Evolutionary conservation across 192 early-diverging fungal species (phyloP).

Genomic region (Polychytrium aggregatum): DNA sequence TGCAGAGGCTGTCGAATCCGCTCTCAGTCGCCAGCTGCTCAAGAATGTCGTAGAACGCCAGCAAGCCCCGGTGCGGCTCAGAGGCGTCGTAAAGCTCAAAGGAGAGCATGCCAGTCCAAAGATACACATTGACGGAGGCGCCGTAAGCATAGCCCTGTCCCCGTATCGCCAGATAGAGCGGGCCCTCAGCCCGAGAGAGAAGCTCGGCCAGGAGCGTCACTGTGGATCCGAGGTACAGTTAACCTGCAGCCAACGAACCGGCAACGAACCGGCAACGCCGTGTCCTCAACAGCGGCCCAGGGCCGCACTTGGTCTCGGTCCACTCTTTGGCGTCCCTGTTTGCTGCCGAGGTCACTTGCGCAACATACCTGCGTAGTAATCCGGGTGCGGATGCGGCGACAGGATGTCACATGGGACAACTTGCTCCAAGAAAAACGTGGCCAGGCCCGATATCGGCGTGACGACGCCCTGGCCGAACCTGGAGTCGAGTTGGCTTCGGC

Average conservation of each 20-base stretch:
- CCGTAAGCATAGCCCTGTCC: conserved; percentile 67
- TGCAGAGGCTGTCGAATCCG: conserved; percentile 30
- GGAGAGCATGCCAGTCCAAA: conserved; percentile 45
- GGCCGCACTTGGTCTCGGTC: too few relatives aligned
- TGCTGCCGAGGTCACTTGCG: too few relatives aligned
- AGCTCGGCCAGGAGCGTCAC: conserved; percentile 56
- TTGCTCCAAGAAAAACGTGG: conserved; percentile 30
- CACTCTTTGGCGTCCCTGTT: too few relatives aligned
- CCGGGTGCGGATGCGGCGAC: conserved; percentile 20
- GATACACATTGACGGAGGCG: conserved; percentile 35
- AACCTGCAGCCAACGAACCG: too few relatives aligned
- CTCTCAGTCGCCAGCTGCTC: conserved; percentile 21
- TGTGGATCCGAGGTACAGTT: too few relatives aligned
- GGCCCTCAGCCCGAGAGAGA: conserved; percentile 61
- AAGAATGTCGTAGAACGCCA: conserved; percentile 33
- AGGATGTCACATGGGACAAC: conserved; percentile 43
- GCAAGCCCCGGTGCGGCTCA: conserved; percentile 28
- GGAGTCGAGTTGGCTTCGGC: conserved; percentile 6
- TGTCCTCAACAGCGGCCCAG: too few relatives aligned
- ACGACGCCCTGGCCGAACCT: conserved; percentile 16
- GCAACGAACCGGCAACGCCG: too few relatives aligned
- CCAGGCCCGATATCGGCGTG: conserved; percentile 33
- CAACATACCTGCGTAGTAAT: conserved; percentile 31
- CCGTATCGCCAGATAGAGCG: conserved; percentile 62
- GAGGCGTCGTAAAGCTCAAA: conserved; percentile 34